phyloP scores from a whole-genome alignment of 257 asterid species.

The Ocimum tenuiflorum region DNA sequence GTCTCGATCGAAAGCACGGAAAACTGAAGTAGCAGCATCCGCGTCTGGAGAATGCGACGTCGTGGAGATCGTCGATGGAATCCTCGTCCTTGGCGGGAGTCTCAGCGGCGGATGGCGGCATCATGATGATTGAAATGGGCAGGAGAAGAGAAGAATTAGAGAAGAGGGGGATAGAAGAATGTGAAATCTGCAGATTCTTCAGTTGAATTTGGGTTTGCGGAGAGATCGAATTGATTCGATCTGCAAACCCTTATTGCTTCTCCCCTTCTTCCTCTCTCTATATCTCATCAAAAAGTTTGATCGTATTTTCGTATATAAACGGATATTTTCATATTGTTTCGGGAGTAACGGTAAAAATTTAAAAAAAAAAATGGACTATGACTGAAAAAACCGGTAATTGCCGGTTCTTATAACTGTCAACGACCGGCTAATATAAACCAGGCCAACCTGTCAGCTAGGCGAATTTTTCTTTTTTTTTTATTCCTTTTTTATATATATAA shows the following conservation, averaged over 20 bases:
- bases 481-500: too few relatives aligned
- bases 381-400: conserved; percentile 19
- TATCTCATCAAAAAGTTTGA: background rate
- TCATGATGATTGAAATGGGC: background rate
- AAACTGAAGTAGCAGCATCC: conserved; percentile 48
- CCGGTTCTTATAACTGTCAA: conserved; percentile 9
- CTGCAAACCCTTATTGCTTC: conserved; percentile 23
- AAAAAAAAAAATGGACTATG: too few relatives aligned
- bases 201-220: conserved; percentile 9
- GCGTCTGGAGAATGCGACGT: conserved; percentile 26
- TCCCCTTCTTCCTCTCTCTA: background rate
- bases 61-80: conserved; percentile 29
- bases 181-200: background rate
- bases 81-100: conserved; percentile 17
- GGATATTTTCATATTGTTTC: background rate
- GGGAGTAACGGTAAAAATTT: conserved; percentile 5
- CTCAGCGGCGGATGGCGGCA: conserved; percentile 27
- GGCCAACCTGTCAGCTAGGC: conserved; percentile 19
- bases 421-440: conserved; percentile 12
- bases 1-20: conserved; percentile 34
- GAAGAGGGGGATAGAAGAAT: background rate
- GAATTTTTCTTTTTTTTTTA: background rate
- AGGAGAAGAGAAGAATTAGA: too few relatives aligned
- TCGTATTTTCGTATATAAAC: background rate
- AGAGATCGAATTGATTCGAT: background rate